Evolutionary conservation across 805 yeast genomes (phyloP).

Genomic region (Ogataea naganishii): DNA sequence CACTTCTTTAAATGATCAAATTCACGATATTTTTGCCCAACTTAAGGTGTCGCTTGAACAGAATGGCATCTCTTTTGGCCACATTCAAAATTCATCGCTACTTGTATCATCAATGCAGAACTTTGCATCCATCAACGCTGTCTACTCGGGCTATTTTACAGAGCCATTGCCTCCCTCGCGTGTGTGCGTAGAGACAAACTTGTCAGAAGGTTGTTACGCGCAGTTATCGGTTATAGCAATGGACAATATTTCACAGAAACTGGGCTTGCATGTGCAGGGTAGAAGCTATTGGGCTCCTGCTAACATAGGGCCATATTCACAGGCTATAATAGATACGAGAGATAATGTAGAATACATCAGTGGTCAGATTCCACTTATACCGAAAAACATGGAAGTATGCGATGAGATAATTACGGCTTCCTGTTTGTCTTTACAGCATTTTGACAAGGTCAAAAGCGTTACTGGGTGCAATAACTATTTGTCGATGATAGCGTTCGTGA

Average conservation of each 20-base stretch:
- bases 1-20: slow-evolving; percentile 33
- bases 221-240: slow-evolving; percentile 57
- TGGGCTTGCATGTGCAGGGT: slow-evolving; percentile 86
- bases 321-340: slow-evolving; percentile 47
- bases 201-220: slow-evolving; percentile 29
- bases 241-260: slow-evolving; percentile 27
- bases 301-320: slow-evolving; percentile 96
- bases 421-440: slow-evolving; percentile 64
- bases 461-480: slow-evolving; percentile 37
- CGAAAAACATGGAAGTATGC: slow-evolving; percentile 53
- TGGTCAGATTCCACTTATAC: slow-evolving; percentile 87
- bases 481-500: slow-evolving; percentile 47
- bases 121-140: slow-evolving; percentile 52
- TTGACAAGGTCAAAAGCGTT: slow-evolving; percentile 51
- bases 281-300: slow-evolving; percentile 98
- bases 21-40: slow-evolving; percentile 37
- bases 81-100: slow-evolving; percentile 53
- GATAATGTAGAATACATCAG: slow-evolving; percentile 55
- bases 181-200: slow-evolving; percentile 62
- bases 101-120: slow-evolving; percentile 54
- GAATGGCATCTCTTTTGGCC: slow-evolving; percentile 27
- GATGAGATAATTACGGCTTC: slow-evolving; percentile 26
- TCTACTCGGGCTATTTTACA: slow-evolving; percentile 49
- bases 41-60: slow-evolving; percentile 26
- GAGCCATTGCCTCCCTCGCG: slow-evolving; percentile 79